Evolutionary conservation across 352 stramenopile species (phyloP).

Genomic region (Globisporangium orthogonon): DNA sequence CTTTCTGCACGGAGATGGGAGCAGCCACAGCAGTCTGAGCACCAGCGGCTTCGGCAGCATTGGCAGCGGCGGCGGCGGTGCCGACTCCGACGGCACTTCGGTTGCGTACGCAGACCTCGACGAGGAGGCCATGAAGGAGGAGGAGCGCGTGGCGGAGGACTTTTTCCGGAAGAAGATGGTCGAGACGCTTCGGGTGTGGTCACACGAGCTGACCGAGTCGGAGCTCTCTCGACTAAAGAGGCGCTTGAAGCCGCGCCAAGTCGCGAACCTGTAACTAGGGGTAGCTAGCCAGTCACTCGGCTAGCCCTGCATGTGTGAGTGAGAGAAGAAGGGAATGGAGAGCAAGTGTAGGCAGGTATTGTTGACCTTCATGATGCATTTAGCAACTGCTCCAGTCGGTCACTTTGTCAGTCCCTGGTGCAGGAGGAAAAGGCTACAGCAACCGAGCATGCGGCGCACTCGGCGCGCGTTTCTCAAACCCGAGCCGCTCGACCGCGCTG

Average conservation of each 20-base stretch:
- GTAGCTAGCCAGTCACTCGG: neutral
- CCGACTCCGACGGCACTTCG: constrained; percentile 1
- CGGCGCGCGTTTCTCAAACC: constrained; percentile 1
- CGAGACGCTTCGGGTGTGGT: constrained; percentile 57
- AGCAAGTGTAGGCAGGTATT: no score
- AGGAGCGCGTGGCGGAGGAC: constrained; percentile 32
- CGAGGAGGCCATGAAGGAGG: constrained; percentile 28
- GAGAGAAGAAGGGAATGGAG: neutral
- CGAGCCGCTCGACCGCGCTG: constrained; percentile 16
- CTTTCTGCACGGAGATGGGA: neutral
- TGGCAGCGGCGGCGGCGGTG: neutral
- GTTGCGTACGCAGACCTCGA: constrained; percentile 33
- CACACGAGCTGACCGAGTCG: constrained; percentile 61
- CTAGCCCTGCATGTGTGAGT: neutral
- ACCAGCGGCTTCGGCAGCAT: constrained; percentile 13
- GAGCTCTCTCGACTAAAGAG: constrained; percentile 69
- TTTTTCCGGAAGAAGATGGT: constrained; percentile 77
- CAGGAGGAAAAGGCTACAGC: no score
- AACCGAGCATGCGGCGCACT: constrained; percentile 6
- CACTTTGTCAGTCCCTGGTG: no score
- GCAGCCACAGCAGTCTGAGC: neutral
- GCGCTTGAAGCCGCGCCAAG: constrained; percentile 54
- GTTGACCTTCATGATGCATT: neutral
- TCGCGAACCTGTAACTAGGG: constrained; percentile 32
- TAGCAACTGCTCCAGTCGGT: neutral